Evolutionary conservation across 2,329 filamentous ascomycete species (phyloP), one percentile per base, ranked within the genome.

Genomic region (Colletotrichum brevisporum): DNA sequence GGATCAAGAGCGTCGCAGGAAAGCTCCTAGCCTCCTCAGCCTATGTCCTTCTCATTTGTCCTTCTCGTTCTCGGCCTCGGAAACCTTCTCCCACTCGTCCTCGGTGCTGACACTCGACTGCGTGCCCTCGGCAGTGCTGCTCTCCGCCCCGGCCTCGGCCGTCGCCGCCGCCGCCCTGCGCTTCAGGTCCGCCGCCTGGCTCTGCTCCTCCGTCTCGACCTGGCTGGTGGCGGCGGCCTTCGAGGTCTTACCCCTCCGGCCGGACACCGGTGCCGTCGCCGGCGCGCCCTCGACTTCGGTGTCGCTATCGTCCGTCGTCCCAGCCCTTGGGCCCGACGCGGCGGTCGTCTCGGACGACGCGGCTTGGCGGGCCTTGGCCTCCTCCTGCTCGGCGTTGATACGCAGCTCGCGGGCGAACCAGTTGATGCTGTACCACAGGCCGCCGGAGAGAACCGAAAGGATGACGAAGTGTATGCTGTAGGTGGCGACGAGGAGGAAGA

Each of bases 11-110:
- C 41, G 24, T 52, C 55, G 52, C 26, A n/a, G 36, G 18, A 31
- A 27, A 31, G 43, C 26, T 18, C 15, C 47, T 15, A 4, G 15
- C 26, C 27, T 63, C 2, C 43, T 45, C 31, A 15, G 24, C 27
- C 45, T 10, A 16, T 6, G 41, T 21, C 39, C 62, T 21, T 31
- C 62, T 78, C 71, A 86, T 76, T 87, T 88, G 69, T 85, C 84
- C 79, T 89, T 89, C 73, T 88, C 86, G 74, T 85, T 85, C 83
- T 90, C 89, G 67, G 85, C 89, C 79, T 92, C 92, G 24, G 93
- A 94, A 4, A 98, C 92, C 85, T 96, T 97, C 84, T 98, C 95
- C 95, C 95, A 98, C 82, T 98, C 95, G 76, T 95, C 95, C 82
- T 98, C 95, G 5, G 95, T 98, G 81, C 94, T 95, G 21, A 80